Percentiles rank a stretch among this genome's conserved stretches.
Conservation (phyloP, 2,329 filamentous ascomycete genomes). For the Alternaria gaisen region DNA sequence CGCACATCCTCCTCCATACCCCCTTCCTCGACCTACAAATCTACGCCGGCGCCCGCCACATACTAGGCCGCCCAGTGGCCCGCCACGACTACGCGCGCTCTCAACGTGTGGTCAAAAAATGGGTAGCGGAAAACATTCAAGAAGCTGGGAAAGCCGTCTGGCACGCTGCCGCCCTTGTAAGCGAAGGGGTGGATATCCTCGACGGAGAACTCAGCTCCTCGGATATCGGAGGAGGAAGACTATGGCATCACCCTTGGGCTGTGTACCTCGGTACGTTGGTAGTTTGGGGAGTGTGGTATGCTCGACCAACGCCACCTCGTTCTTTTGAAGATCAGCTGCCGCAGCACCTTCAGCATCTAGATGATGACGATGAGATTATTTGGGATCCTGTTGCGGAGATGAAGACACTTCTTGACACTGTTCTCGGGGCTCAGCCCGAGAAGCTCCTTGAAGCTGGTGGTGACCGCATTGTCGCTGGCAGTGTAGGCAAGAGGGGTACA, state of each 20-base stretch:
- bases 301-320: conserved; percentile 27
- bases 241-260: conserved; percentile 71
- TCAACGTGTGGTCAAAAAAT: conserved; percentile 61
- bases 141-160: conserved; percentile 58
- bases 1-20: conserved; percentile 64
- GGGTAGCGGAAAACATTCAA: conserved; percentile 51
- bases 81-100: conserved; percentile 61
- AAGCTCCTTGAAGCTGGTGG: conserved; percentile 40
- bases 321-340: conserved; percentile 1
- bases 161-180: conserved; percentile 64
- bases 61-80: conserved; percentile 65
- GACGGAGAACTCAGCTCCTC: conserved; percentile 36
- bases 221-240: conserved; percentile 60
- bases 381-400: conserved; percentile 62
- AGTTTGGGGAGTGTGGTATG: conserved; percentile 66
- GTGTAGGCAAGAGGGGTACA: conserved; percentile 59
- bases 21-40: conserved; percentile 71
- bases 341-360: conserved; percentile 15
- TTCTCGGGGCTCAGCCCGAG: conserved; percentile 52
- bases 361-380: conserved; percentile 59
- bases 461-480: conserved; percentile 44
- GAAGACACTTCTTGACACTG: conserved; percentile 53
- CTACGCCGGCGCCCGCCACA: conserved; percentile 67
- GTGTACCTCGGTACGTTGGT: conserved; percentile 67
- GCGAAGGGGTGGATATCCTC: conserved; percentile 60